These are phyloP conservation scores for Apiospora rasikravindrae DNA, from an alignment of 2,329 filamentous ascomycete species.

Conservation along the genomic window DNA sequence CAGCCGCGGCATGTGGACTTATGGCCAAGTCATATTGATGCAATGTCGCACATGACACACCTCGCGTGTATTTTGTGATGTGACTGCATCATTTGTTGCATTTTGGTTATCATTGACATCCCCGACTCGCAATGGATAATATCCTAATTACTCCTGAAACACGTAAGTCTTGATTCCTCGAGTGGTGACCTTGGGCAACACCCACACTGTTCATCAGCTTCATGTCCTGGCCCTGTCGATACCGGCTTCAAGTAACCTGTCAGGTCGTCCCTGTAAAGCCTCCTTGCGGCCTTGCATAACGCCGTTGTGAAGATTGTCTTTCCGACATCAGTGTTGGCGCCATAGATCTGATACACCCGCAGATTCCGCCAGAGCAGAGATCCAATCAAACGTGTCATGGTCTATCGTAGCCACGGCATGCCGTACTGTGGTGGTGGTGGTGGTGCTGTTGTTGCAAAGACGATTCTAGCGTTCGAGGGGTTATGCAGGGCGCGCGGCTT, in stretches of 20 bases:
- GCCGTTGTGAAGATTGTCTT: constrained; percentile 83
- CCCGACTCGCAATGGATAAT: background rate
- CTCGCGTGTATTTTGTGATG: constrained; percentile 62
- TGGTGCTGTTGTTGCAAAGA: constrained; percentile 19
- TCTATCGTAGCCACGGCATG: background rate
- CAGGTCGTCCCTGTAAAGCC: constrained; percentile 49
- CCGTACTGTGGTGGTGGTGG: background rate
- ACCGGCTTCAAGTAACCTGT: constrained; percentile 80
- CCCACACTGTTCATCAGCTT: constrained; percentile 72
- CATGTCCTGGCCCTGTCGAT: constrained; percentile 72
- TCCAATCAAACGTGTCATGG: constrained; percentile 56
- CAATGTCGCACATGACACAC: constrained; percentile 58
- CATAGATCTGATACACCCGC: constrained; percentile 76
- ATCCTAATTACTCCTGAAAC: background rate
- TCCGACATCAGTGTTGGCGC: constrained; percentile 83
- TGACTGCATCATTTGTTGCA: constrained; percentile 54
- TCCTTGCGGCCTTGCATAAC: constrained; percentile 66
- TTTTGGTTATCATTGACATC: background rate
- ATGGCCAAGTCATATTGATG: constrained; percentile 76
- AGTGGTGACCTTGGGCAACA: background rate
- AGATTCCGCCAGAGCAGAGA: constrained; percentile 72
- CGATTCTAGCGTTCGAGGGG: background rate
- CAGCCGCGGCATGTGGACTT: constrained; percentile 78
- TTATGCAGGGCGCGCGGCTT: background rate
- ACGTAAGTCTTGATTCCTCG: background rate